These are phyloP conservation scores for Aeschynomene evenia DNA, from an alignment of 306 rosid species.

Conservation along the genomic window DNA sequence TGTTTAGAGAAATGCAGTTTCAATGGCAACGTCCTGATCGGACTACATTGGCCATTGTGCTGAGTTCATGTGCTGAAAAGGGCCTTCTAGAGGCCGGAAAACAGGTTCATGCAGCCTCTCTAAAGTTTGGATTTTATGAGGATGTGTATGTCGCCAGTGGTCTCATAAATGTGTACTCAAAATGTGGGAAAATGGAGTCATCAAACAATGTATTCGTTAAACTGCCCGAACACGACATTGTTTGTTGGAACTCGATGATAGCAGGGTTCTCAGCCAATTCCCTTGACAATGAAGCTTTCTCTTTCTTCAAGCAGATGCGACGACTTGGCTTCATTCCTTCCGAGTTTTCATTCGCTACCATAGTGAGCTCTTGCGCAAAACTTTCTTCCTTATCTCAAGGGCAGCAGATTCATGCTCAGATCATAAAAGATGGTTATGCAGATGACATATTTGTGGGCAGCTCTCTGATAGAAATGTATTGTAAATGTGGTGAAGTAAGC, in stretches of 20 bases:
- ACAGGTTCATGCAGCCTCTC: conserved; percentile 64
- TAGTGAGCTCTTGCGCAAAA: conserved; percentile 61
- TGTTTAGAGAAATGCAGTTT: conserved; percentile 73
- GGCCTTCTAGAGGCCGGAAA: conserved; percentile 57
- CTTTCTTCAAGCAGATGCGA: conserved; percentile 54
- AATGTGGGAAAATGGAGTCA: conserved; percentile 62
- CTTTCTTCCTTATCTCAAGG: conserved; percentile 69
- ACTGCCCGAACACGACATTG: conserved; percentile 55
- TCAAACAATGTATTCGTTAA: conserved; percentile 51
- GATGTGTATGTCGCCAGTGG: conserved; percentile 68
- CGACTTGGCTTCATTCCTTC: conserved; percentile 49
- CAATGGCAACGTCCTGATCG: conserved; percentile 52
- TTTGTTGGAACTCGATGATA: conserved; percentile 84
- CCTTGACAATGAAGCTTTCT: conserved; percentile 63
- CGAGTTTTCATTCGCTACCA: conserved; percentile 64
- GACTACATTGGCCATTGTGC: conserved; percentile 63
- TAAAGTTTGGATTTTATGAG: conserved; percentile 38
- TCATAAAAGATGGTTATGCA: conserved; percentile 58
- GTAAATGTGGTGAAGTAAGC: conserved; percentile 66
- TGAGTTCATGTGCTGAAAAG: conserved; percentile 64
- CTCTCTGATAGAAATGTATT: conserved; percentile 72
- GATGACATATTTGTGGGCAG: conserved; percentile 68
- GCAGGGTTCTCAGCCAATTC: conserved; percentile 62
- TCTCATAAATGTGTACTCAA: conserved; percentile 67
- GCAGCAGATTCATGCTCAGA: conserved; percentile 62